Conservation (phyloP, 176 grass and related monocot genomes). For the Oryza australiensis region DNA sequence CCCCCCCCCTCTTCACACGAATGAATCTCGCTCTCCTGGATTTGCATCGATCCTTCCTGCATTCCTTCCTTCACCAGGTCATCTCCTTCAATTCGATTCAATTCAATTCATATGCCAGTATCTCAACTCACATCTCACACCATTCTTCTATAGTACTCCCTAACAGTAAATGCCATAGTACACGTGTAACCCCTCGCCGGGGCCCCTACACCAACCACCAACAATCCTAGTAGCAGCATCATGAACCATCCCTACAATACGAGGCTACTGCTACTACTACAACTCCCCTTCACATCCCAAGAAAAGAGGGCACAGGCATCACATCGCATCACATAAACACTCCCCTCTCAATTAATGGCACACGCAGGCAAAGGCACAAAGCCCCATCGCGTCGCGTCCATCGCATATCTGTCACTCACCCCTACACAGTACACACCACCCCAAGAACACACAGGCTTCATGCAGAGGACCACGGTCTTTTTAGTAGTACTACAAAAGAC, state of each 20-base stretch:
- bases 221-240: not conserved
- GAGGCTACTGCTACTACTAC: not conserved
- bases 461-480: not conserved
- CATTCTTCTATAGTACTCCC: not conserved
- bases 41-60: not conserved
- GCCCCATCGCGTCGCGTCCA: not conserved
- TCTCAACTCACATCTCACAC: not conserved
- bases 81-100: not conserved
- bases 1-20: not conserved
- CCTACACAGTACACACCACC: no score
- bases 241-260: not conserved
- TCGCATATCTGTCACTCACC: not conserved
- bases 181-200: conserved; percentile 10
- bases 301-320: not conserved
- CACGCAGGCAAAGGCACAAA: not conserved
- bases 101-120: not conserved
- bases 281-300: not conserved
- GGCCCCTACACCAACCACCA: not conserved
- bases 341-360: not conserved
- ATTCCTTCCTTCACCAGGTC: no score
- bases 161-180: not conserved
- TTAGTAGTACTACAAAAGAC: no score
- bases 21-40: not conserved
- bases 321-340: conserved; percentile 13
- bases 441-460: not conserved